phyloP scores from a whole-genome alignment of 495 filamentous ascomycete species.

The Trichoderma virens region DNA sequence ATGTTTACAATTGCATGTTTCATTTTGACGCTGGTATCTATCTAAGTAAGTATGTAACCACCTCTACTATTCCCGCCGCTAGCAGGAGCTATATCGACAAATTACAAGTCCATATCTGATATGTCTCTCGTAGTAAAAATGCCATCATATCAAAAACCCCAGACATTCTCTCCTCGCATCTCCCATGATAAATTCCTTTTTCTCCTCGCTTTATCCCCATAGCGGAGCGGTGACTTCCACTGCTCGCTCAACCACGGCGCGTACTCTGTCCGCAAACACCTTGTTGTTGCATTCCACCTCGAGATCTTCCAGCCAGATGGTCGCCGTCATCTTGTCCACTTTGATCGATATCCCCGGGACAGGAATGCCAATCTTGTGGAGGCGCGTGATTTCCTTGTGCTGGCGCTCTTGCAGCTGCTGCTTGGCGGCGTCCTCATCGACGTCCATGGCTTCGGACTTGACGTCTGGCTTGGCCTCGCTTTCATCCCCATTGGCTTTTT shows the following conservation, averaged over 20 bases:
- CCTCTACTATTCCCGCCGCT: not conserved
- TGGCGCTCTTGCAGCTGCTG: constrained; percentile 32
- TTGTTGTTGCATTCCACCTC: constrained; percentile 77
- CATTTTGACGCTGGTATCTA: not conserved
- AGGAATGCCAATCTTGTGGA: constrained; percentile 75
- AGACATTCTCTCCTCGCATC: not conserved
- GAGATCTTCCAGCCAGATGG: constrained; percentile 83
- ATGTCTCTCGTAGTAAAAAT: too few species aligned
- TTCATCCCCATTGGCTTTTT: constrained; percentile 13
- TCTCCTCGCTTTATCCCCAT: constrained; percentile 30
- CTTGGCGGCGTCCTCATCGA: constrained; percentile 29
- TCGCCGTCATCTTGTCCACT: constrained; percentile 81
- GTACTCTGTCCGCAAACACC: constrained; percentile 69
- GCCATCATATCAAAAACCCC: too few species aligned
- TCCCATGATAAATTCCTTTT: not conserved
- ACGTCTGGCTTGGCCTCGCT: constrained; percentile 17
- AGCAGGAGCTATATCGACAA: not conserved
- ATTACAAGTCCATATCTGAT: not conserved
- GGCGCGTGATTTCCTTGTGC: constrained; percentile 50
- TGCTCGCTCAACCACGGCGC: constrained; percentile 81
- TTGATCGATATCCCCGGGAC: constrained; percentile 81
- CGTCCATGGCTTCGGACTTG: constrained; percentile 32
- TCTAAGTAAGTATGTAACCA: not conserved
- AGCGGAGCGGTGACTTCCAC: constrained; percentile 85
- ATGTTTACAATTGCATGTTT: not conserved